Percentiles rank a stretch among this genome's conserved stretches.
Conservation (phyloP, 805 yeast genomes). For the Limtongozyma cylindracea region DNA sequence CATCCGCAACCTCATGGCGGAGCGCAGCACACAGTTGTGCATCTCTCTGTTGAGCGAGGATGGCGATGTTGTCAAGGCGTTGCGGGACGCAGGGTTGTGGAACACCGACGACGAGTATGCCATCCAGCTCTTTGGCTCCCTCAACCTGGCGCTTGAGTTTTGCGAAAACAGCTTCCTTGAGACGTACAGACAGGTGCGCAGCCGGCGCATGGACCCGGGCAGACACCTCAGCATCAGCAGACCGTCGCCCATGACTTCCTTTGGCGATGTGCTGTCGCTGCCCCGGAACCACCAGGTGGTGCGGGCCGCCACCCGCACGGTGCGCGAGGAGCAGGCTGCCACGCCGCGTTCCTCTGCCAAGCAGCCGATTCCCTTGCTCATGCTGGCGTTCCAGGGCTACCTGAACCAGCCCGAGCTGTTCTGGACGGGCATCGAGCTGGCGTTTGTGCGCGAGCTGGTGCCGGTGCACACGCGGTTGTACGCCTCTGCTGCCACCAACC, state of each 20-base stretch:
- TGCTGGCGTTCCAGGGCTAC: conserved; percentile 39
- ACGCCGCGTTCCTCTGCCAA: conserved; percentile 8
- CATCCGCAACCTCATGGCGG: conserved; percentile 51
- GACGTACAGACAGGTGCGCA: conserved; percentile 19
- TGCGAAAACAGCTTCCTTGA: conserved; percentile 77
- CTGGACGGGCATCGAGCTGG: conserved; percentile 40
- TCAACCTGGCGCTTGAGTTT: conserved; percentile 87
- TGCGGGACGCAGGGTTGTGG: conserved; percentile 69
- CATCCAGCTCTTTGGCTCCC: conserved; percentile 44
- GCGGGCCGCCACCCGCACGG: conserved; percentile 23
- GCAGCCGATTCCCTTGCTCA: conserved; percentile 37
- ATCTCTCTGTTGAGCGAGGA: conserved; percentile 54
- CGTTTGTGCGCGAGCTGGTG: conserved; percentile 20
- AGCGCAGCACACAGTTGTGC: conserved; percentile 44
- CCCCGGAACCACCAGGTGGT: conserved; percentile 26
- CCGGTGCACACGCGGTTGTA: conserved; percentile 19
- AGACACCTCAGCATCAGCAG: no score
- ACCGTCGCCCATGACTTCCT: no score
- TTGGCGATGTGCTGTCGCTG: conserved; percentile 11
- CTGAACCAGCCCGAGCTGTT: conserved; percentile 20
- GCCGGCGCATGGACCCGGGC: conserved; percentile 3
- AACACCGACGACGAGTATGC: conserved; percentile 9
- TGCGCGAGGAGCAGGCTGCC: conserved; percentile 15
- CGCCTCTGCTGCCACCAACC: conserved; percentile 16
- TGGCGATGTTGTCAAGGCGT: conserved; percentile 39